A percentile compares a stretch with the other conserved stretches of the same genome.
Conservation (phyloP, 2,329 filamentous ascomycete genomes). For the Rutstroemia sp. region DNA sequence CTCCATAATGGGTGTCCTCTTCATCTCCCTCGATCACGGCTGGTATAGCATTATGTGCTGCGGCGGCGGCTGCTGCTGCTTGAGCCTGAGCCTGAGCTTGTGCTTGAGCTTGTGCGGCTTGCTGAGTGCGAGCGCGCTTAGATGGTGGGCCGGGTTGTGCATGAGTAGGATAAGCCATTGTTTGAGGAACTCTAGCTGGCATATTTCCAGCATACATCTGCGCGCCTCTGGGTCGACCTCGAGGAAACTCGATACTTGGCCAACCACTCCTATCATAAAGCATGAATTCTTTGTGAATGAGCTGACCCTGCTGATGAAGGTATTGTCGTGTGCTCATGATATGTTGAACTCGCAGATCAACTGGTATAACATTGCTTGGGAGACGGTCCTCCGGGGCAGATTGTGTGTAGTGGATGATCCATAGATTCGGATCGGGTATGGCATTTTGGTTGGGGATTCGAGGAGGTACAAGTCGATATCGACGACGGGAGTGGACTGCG, state of each 20-base stretch:
- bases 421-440: slow-evolving; percentile 72
- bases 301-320: slow-evolving; percentile 68
- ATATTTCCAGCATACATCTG: slow-evolving; percentile 23
- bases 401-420: slow-evolving; percentile 84
- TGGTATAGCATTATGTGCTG: slow-evolving; percentile 10
- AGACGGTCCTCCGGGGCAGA: slow-evolving; percentile 68
- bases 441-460: slow-evolving; percentile 64
- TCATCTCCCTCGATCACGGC: slow-evolving; percentile 53
- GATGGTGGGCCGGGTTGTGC: slow-evolving; percentile 40
- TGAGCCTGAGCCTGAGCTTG: slow-evolving; percentile 6
- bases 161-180: slow-evolving; percentile 56
- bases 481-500: slow-evolving; percentile 70
- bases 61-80: slow-evolving; percentile 14
- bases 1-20: slow-evolving; percentile 77
- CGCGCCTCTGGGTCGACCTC: slow-evolving; percentile 35
- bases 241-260: slow-evolving; percentile 72
- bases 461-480: slow-evolving; percentile 74
- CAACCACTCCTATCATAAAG: slow-evolving; percentile 82
- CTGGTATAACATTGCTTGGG: slow-evolving; percentile 58
- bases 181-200: slow-evolving; percentile 35
- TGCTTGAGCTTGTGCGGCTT: not conserved
- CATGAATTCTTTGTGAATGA: slow-evolving; percentile 91
- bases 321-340: slow-evolving; percentile 55
- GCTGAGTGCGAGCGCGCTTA: slow-evolving; percentile 38
- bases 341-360: slow-evolving; percentile 52